phyloP scores from a whole-genome alignment of 176 grass and related monocot species.

The Hordeum marinum region DNA sequence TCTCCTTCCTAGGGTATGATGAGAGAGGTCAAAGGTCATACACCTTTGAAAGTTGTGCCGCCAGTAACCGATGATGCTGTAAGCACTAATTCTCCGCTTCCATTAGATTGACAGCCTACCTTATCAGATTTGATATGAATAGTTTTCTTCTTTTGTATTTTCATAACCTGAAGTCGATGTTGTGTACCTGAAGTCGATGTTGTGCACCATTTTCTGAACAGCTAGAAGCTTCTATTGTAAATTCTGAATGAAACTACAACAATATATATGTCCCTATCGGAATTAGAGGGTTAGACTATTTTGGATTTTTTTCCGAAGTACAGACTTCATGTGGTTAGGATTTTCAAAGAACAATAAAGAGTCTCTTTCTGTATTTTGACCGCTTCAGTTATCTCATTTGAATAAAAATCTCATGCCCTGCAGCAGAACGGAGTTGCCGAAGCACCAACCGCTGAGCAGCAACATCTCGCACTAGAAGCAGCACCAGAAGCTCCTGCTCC shows the following conservation, averaged over 20 bases:
- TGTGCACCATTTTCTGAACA: neutral
- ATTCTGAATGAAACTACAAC: neutral
- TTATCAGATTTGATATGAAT: neutral
- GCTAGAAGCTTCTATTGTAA: neutral
- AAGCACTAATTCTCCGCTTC: constrained; percentile 16
- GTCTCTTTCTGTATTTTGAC: neutral
- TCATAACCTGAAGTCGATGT: neutral
- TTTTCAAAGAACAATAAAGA: neutral
- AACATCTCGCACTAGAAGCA: neutral
- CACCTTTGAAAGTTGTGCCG: constrained; percentile 30
- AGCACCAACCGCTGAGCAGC: neutral
- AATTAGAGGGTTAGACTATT: neutral
- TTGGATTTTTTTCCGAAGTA: neutral
- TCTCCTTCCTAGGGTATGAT: constrained; percentile 56
- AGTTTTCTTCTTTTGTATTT: neutral
- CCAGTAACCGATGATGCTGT: constrained; percentile 53
- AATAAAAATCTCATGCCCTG: neutral
- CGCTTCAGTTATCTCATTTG: neutral
- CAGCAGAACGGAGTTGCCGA: constrained; percentile 3
- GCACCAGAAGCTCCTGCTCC: neutral
- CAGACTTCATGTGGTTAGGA: neutral
- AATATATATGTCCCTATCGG: neutral
- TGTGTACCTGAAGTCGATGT: neutral
- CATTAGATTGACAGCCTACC: neutral
- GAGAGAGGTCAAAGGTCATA: constrained; percentile 65